Base-by-base conservation (phyloP, 768 basidiomycete genomes). In the Naganishia randhawae region DNA sequence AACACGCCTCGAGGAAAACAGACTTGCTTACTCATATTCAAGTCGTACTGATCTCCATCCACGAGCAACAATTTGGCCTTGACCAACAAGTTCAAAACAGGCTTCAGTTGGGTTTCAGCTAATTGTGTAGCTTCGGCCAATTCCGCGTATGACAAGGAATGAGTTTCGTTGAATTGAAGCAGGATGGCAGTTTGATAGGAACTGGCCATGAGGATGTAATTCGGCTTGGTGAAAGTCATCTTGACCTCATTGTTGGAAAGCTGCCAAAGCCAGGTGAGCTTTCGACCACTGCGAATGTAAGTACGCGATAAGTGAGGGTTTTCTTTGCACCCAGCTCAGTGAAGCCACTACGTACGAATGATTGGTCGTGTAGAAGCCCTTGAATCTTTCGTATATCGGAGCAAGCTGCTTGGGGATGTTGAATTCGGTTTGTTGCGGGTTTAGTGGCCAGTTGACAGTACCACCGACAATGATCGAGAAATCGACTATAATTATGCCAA, bases 221-320 rank as follows among this genome's bases (percentile, higher is more conserved):
- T 96, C 81, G 93, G 92, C 75, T 88, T 88, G 64, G 91, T 84
- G 81, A 96, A 92, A 76, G 90, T 93, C 71, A 94, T 94, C 66
- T 89, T 86, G 7, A 99, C 85, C 78, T 99, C 96, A 81, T 94
- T 94, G 83, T 95, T 95, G 65, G 88, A 92, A 79, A 94, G 91
- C 76, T 97, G 95, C 96, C 96, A 99, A 11, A 98, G 82, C 95
- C 95, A 99, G 0, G 91, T 94, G 50, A 99, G 85, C 77, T 95
- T 95, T 69, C 95, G 89, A 16, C 93, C 95, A 2, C 77, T 79
- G 50, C 29, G 4, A n/a, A 16, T 4, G 2, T 27, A n/a, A 63
- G 4, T 48, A 22, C 11, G 32, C 35, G 37, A 32, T 16, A 6
- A 52, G 29, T 48, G n/a, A n/a, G n/a, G 16, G 33, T 39, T 33